Base-by-base conservation (phyloP, 306 rosid genomes). In the Ormosia semicastrata region DNA sequence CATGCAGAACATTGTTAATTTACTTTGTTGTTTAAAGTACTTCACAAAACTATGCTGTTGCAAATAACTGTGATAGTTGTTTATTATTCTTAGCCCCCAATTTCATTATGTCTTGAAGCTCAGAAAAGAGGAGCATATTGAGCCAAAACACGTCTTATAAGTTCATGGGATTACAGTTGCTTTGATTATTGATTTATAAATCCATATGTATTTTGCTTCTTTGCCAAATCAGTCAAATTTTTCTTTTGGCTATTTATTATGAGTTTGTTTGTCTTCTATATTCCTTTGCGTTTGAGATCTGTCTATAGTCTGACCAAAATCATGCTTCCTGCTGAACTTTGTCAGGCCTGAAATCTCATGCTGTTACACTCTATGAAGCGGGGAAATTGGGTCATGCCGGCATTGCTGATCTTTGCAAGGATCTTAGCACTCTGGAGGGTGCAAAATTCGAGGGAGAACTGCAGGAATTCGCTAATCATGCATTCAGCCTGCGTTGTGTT, bases 401-500 rank as follows among this genome's bases (percentile, higher is more conserved):
- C 79, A 96, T 96, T 80, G 77, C 97, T 30, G 98, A 96, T 89
- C 99, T 96, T 73, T 96, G 99, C 83, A 88, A 92, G 84, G 97
- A 96, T 91, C 97, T 96, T 76, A 78, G 97, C 73, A 89, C 97
- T 1, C 71, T 96, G 77, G 98, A 93, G 87, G 99, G 99, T 72
- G 77, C 99, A 71, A 96, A 93, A 80, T 96, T 96, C 80, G 98
- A 96, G 92, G 99, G 98, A 56, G 99, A 91, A 83, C 80, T 96
- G 73, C 99, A 96, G 92, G 97, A 96, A 89, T 96, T 96, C 37
- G 98, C 99, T 53, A 96, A 96, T 88, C 99, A 96, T 76, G 98
- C 99, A 75, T 96, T 90, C 82, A 96, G 99, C 90, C 92, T 96
- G 71, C 94, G 98, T 66, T 92, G 96, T 81, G 90, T 93, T 57